Base-by-base conservation (phyloP, 441 rosid genomes). In the Flueggea neowawraea region DNA sequence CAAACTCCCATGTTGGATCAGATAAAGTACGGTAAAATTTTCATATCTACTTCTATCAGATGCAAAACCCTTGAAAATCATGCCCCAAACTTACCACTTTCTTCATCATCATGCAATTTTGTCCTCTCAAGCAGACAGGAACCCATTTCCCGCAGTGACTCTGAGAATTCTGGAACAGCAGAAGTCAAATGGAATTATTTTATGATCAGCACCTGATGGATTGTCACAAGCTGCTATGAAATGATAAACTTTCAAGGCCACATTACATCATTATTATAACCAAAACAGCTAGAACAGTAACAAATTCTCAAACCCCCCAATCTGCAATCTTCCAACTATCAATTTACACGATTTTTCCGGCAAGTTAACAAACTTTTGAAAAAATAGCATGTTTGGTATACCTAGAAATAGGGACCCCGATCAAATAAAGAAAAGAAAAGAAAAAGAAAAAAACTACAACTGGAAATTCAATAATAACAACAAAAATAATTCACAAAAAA, bases 141-240 rank as follows among this genome's bases (percentile, higher is more conserved):
- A 69, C 99, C 98, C 98, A 95, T 81, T 79, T 95, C 99, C 64
- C 74, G 88, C 78, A 95, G 71, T 4, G 99, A 90, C 67, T 90
- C 99, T 3, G 99, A 90, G 76, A 95, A 95, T 78, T 95, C 98
- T 95, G 84, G 28, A 22, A 22, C 28, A 22, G 28, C 28, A 22
- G 59, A 64, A 65, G 50, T 33, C 50, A 74, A 71, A 70, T 59
- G 28, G 41, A 62, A 6, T 63, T 55, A 68, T 54, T 50, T 60
- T 61, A 60, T 55, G 39, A 44, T 61, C 48, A 16, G 28, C 12
- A 61, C 9, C 10, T 12, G 2, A 54, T 6, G 39, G 48, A 71
- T 63, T 33, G 60, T n/a, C 13, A 15, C 10, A 41, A 7, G 48
- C 15, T 48, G 43, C 31, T 10, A 11, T 3, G 32, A 28, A 53